Evolutionary conservation across 331 rosid genomes (phyloP).

Genomic region (Malus hybrid): DNA sequence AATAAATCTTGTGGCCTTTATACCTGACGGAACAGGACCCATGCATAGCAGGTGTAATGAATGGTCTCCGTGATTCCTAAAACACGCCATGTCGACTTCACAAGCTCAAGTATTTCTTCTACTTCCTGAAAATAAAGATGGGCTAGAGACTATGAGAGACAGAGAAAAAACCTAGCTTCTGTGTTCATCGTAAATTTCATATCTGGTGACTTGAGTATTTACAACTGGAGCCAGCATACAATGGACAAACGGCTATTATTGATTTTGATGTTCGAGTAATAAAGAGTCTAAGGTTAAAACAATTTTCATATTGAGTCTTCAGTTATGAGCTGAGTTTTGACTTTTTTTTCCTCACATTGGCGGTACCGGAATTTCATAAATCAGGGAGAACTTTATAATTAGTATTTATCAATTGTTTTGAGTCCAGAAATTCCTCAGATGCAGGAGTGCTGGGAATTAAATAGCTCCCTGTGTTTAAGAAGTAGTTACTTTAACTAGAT

Average conservation of each 20-base stretch:
- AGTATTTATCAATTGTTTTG: neutral
- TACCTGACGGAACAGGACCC: slow-evolving; percentile 98
- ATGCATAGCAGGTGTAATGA: slow-evolving; percentile 85
- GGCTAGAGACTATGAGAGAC: neutral
- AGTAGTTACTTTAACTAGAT: neutral
- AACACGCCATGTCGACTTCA: slow-evolving; percentile 97
- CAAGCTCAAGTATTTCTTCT: slow-evolving; percentile 91
- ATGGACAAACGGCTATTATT: neutral
- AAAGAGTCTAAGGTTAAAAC: neutral
- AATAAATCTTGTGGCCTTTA: neutral
- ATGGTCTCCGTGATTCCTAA: slow-evolving; percentile 95
- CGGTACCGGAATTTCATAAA: too few relatives aligned
- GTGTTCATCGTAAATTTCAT: neutral
- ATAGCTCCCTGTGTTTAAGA: neutral
- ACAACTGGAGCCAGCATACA: neutral
- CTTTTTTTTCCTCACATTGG: neutral
- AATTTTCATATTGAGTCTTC: neutral
- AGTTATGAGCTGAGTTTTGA: neutral
- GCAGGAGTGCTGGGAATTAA: neutral
- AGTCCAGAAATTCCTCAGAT: neutral
- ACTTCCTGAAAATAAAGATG: slow-evolving; percentile 63
- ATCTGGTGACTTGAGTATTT: neutral
- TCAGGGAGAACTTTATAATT: neutral
- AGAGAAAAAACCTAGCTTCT: neutral
- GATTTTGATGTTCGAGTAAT: neutral